Base-by-base conservation (phyloP, 73 alveolate genomes). In the Blepharisma japonicum region DNA sequence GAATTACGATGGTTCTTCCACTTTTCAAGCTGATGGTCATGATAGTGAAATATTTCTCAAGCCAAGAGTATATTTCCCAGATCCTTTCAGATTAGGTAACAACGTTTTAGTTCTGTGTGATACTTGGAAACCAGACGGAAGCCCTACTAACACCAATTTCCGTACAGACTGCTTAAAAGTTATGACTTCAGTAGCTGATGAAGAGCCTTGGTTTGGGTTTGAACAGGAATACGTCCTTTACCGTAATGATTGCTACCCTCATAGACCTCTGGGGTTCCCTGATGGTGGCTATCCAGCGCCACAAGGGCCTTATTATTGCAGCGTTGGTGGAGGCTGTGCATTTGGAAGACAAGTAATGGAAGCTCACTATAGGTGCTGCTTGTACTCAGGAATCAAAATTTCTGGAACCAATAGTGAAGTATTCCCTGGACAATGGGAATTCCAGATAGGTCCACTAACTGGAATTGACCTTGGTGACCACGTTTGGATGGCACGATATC, bases 1-100 rank as follows among this genome's bases (percentile, higher is more conserved):
- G 99, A 94, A 94, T 67, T 94, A 92, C 80, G 99, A 94, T 83
- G 99, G 99, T 18, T 85, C 96, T 45, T 92, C 98, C 25, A 84
- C 95, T 68, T 81, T 86, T 42, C 91, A 94, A 77, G 99, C 99
- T 6, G 87, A 74, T 9, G 95, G 97, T 55, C 91, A 86, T 66
- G 79, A 86, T 80, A 92, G 98, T 48, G 99, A 94, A 83, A 90
- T 94, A 49, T 82, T 84, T 51, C 80, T 94, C 56, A 87, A 89
- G 87, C 99, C 99, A 20, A 93, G 81, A 45, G 89, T 91, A 27
- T 67, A 82, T 80, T 94, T 83, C 90, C 82, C 82, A 38, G 99
- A 94, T 71, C 98, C 98, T 61, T 92, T 94, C 91, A 91, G 99
- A 68, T 72, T 83, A 20, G 89, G 89, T 45, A 86, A 94, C 55